Percentiles rank a stretch among this genome's conserved stretches.
phyloP scores from a whole-genome alignment of 345 rosid species.

The Nasturtium officinale region DNA sequence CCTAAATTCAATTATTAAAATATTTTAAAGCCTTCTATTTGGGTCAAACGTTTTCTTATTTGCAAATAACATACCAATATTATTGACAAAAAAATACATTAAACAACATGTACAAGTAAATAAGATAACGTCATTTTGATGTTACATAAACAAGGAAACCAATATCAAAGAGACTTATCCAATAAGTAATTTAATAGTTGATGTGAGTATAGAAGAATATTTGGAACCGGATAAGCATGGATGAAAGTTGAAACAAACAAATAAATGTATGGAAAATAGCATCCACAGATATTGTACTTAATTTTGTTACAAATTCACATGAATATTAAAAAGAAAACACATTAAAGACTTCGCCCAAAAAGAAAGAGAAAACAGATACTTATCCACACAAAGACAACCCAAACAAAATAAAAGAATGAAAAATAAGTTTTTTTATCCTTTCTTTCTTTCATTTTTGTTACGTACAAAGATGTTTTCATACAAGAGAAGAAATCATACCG shows the following conservation, averaged over 20 bases:
- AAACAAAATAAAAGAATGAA: slow-evolving; percentile 46
- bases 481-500: slow-evolving; percentile 23
- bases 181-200: background rate
- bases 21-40: background rate
- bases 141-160: background rate
- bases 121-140: slow-evolving; percentile 9
- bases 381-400: slow-evolving; percentile 43
- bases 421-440: slow-evolving; percentile 28
- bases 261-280: slow-evolving; percentile 15
- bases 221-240: slow-evolving; percentile 25
- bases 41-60: background rate
- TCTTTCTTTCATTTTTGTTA: slow-evolving; percentile 26
- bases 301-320: slow-evolving; percentile 38
- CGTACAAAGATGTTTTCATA: slow-evolving; percentile 40
- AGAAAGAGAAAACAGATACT: background rate
- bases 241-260: slow-evolving; percentile 25
- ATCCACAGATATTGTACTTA: slow-evolving; percentile 9
- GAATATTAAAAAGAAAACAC: slow-evolving; percentile 17
- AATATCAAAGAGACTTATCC: background rate
- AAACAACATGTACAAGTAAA: background rate
- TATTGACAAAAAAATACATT: background rate
- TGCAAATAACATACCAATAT: background rate
- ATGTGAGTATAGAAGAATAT: background rate
- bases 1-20: background rate
- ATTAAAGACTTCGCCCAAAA: slow-evolving; percentile 19